phyloP scores from a whole-genome alignment of 2,329 filamentous ascomycete species.

The Aspergillus sp. region DNA sequence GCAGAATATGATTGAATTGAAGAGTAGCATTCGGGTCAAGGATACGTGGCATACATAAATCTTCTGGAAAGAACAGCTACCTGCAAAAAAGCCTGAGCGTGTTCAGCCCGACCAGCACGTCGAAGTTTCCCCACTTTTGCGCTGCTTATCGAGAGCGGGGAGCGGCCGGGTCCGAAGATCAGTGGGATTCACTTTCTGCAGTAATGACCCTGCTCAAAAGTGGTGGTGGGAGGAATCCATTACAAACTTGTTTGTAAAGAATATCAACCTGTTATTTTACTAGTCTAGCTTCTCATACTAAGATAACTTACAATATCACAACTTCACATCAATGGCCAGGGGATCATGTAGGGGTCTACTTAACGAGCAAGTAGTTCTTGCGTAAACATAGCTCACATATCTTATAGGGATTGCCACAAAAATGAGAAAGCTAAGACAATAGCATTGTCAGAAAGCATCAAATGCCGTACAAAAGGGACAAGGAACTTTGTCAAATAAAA shows the following conservation, averaged over 20 bases:
- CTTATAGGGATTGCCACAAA: not conserved
- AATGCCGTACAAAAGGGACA: not conserved
- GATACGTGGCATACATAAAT: not conserved
- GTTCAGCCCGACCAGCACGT: not conserved
- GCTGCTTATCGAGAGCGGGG: slow-evolving; percentile 5
- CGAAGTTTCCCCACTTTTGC: slow-evolving; percentile 5
- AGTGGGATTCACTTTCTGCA: not conserved
- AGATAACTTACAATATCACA: too few relatives aligned
- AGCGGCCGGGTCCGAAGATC: slow-evolving; percentile 7
- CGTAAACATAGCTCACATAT: not conserved
- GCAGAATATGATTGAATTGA: too few relatives aligned
- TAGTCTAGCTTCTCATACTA: too few relatives aligned
- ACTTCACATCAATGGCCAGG: too few relatives aligned
- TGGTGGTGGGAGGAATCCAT: not conserved
- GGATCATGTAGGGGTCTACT: not conserved
- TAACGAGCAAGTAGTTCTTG: not conserved
- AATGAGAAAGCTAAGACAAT: not conserved
- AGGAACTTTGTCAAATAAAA: not conserved
- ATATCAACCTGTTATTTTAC: too few relatives aligned
- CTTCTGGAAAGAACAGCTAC: not conserved
- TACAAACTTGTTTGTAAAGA: not conserved
- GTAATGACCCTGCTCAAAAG: not conserved
- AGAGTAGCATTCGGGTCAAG: not conserved
- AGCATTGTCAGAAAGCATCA: not conserved
- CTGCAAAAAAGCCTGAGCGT: not conserved